Percentiles rank a stretch among this genome's conserved stretches.
These are phyloP conservation scores for Schoenoplectus tabernaemontani DNA, from an alignment of 202 grass and related monocot genomes.

Conservation along the genomic window DNA sequence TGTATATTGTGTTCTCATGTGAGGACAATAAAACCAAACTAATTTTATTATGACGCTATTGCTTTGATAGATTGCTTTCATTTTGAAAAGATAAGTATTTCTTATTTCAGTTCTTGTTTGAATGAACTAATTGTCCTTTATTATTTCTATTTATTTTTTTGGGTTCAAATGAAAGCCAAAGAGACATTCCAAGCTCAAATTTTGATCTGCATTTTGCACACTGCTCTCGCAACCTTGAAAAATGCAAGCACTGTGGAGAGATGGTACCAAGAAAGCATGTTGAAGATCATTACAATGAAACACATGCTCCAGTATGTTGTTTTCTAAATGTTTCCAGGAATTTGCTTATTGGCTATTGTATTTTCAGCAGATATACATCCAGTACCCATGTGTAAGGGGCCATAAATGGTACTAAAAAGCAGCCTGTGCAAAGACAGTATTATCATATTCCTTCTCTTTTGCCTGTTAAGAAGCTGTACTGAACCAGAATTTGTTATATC, in stretches of 20 bases:
- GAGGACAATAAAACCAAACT: not conserved
- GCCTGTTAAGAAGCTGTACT: not conserved
- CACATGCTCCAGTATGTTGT: constrained; percentile 46
- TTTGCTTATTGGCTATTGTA: not conserved
- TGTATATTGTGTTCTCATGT: not conserved
- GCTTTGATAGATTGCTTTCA: not conserved
- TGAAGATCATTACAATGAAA: constrained; percentile 52
- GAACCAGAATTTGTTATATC: not conserved
- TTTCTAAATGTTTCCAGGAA: not conserved
- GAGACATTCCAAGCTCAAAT: constrained; percentile 48
- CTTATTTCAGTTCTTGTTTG: not conserved
- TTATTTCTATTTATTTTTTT: not conserved
- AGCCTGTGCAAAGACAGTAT: not conserved
- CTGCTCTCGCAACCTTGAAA: constrained; percentile 63
- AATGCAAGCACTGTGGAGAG: constrained; percentile 46
- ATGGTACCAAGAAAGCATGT: constrained; percentile 58
- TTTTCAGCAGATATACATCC: not conserved
- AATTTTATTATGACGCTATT: not conserved
- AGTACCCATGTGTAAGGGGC: not conserved
- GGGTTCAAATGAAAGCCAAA: constrained; percentile 23
- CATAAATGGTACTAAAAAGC: not conserved
- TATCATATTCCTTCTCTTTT: not conserved
- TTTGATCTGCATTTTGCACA: constrained; percentile 50
- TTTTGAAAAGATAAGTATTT: not conserved
- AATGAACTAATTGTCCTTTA: not conserved